A percentile compares a stretch with the other conserved stretches of the same genome.
Conservation (phyloP, 176 grass and related monocot genomes). For the Cenchrus americanus region DNA sequence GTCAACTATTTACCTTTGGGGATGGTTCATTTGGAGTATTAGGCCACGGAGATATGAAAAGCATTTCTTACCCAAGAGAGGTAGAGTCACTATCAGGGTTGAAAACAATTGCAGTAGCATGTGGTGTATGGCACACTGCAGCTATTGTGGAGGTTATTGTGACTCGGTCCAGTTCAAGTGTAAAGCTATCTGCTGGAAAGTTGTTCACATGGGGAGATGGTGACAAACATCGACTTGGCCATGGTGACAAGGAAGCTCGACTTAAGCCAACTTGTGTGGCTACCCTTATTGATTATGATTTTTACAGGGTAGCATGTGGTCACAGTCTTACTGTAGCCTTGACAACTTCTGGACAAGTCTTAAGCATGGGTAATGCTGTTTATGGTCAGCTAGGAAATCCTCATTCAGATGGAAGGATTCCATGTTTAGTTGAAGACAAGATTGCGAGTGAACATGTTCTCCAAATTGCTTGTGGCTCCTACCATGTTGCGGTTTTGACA, state of each 20-base stretch:
- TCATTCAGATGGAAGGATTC: conserved; percentile 77
- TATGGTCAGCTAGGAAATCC: conserved; percentile 96
- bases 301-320: conserved; percentile 83
- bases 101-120: conserved; percentile 84
- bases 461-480: conserved; percentile 87
- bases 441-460: conserved; percentile 67
- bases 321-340: conserved; percentile 86
- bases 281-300: conserved; percentile 93
- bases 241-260: conserved; percentile 82
- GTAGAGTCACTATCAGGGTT: conserved; percentile 82
- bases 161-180: conserved; percentile 60
- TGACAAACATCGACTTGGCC: conserved; percentile 93
- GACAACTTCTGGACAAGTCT: conserved; percentile 83
- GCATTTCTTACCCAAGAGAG: conserved; percentile 66
- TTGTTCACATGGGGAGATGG: conserved; percentile 99
- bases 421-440: conserved; percentile 72
- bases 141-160: conserved; percentile 83
- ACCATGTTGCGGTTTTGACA: conserved; percentile 91
- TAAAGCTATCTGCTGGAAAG: conserved; percentile 66
- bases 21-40: conserved; percentile 96
- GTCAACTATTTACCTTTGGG: conserved; percentile 91
- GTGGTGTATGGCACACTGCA: conserved; percentile 95
- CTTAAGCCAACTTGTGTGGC: conserved; percentile 91
- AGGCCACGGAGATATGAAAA: conserved; percentile 79
- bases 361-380: conserved; percentile 88